Evolutionary conservation across 441 rosid genomes (phyloP), one percentile per base, ranked within the genome.

Genomic region (Viola pubescens): DNA sequence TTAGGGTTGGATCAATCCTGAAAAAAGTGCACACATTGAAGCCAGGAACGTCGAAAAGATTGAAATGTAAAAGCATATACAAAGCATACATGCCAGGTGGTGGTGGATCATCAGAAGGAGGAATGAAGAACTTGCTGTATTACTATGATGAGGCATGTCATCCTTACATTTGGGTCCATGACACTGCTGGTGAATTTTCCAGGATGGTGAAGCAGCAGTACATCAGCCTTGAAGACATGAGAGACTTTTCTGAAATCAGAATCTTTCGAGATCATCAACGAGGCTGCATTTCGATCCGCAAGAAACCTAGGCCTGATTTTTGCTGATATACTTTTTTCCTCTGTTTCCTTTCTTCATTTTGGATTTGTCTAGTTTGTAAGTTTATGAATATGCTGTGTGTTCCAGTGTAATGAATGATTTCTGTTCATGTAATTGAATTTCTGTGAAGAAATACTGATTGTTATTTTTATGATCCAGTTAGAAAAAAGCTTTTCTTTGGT

Each of bases 141-240:
- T 79, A 79, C 77, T 76, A 80, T 38, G 98, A 91, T 50, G 87
- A 86, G 69, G 80, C 96, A 0, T 84, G 88, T 44, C 86, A 77
- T 44, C 97, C 94, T 38, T 91, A 91, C 63, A 79, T 91, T 7
- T 91, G 97, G 97, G 82, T 88, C 4, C 84, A 88, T 45, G 95
- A 84, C 60, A 69, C 76, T 0, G 89, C 86, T 9, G 85, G 81
- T 4, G 96, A 82, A 73, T 80, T 85, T 46, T 77, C 86, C 1
- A 86, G 85, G 73, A 87, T 86, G 87, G 96, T 86, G 47, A 91
- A 86, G 83, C 94, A 90, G 69, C 96, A 90, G 70, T 91, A 84
- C 57, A 68, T 88, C 60, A 84, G 97, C 62, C 86, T 91, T 0
- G 87, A 88, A 48, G 97, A 91, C 70, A 71, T 91, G 19, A 82